These are phyloP conservation scores for Hymenoscyphus occultus DNA, from an alignment of 2,329 filamentous ascomycete genomes.

Conservation along the genomic window DNA sequence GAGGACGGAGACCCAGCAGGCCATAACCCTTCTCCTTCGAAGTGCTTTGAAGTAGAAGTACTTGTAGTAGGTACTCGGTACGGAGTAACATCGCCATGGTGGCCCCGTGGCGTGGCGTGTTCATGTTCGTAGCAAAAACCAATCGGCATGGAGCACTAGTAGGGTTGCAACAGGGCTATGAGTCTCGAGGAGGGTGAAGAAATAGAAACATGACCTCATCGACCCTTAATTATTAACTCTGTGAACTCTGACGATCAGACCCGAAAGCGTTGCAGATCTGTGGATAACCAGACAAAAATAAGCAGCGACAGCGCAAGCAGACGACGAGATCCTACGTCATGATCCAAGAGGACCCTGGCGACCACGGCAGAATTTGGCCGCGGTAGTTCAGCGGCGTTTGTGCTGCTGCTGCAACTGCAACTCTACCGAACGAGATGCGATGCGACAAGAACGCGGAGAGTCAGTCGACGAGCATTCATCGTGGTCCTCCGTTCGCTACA, in stretches of 20 bases:
- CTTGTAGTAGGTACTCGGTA: too few relatives aligned
- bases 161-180: too few relatives aligned
- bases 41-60: too few relatives aligned
- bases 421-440: too few relatives aligned
- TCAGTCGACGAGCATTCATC: background rate
- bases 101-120: too few relatives aligned
- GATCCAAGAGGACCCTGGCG: background rate
- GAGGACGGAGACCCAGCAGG: background rate
- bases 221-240: background rate
- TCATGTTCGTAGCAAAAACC: background rate
- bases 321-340: too few relatives aligned
- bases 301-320: background rate
- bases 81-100: background rate
- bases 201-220: slow-evolving; percentile 11
- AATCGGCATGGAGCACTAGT: background rate
- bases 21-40: too few relatives aligned
- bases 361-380: slow-evolving; percentile 2
- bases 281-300: background rate
- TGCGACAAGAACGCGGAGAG: background rate
- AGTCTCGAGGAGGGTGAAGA: background rate
- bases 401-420: background rate
- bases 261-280: slow-evolving; percentile 12
- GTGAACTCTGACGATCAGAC: slow-evolving; percentile 4
- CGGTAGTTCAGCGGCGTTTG: slow-evolving; percentile 1
- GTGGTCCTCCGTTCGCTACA: background rate